Percentiles rank a stretch among this genome's conserved stretches.
Evolutionary conservation across 164 flowering plant species (phyloP).

Genomic region (Vitis vinifera): ASM3070453v1 NC_081812.1:21901501-21902000

Average conservation of each 20-base stretch:
- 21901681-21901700: constrained; percentile 30
- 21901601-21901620: constrained; percentile 49
- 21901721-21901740: constrained; percentile 64
- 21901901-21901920: constrained; percentile 69
- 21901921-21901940: constrained; percentile 74
- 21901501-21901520: neutral
- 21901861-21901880: constrained; percentile 54
- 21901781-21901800: constrained; percentile 54
- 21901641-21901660: constrained; percentile 40
- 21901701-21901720: constrained; percentile 35
- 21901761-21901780: constrained; percentile 51
- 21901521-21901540: neutral
- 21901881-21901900: constrained; percentile 81
- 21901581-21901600: constrained; percentile 46
- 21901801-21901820: constrained; percentile 68
- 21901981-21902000: constrained; percentile 79
- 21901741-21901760: constrained; percentile 54
- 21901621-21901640: constrained; percentile 40
- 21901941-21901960: constrained; percentile 83
- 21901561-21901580: constrained; percentile 2
- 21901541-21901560: constrained; percentile 12
- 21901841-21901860: constrained; percentile 54
- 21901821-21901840: constrained; percentile 81
- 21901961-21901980: constrained; percentile 77
- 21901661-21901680: constrained; percentile 31